Evolutionary conservation across 2,329 filamentous ascomycete species (phyloP).

Genomic region (Dactylellina leptospora): DNA sequence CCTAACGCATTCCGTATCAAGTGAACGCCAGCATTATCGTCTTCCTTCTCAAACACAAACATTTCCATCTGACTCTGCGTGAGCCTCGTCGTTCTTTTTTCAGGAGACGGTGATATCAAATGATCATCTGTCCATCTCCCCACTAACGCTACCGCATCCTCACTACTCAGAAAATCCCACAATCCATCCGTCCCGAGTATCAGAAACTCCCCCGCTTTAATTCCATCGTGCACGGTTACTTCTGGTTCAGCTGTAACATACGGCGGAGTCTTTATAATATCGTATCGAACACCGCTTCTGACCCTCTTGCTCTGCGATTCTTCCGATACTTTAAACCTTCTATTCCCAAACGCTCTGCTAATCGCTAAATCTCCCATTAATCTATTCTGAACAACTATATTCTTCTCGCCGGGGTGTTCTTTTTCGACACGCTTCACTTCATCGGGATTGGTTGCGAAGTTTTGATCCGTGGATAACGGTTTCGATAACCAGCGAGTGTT

Average conservation of each 20-base stretch:
- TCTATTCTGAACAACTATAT: conserved; percentile 68
- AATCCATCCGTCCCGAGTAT: conserved; percentile 74
- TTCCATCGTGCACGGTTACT: conserved; percentile 66
- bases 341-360: conserved; percentile 74
- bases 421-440: conserved; percentile 67
- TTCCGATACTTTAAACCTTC: conserved; percentile 72
- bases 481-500: conserved; percentile 65
- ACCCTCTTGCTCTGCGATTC: conserved; percentile 37
- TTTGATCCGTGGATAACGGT: conserved; percentile 72
- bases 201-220: conserved; percentile 68
- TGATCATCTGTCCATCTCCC: conserved; percentile 66
- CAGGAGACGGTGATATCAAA: conserved; percentile 54
- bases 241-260: conserved; percentile 75
- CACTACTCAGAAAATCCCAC: conserved; percentile 70
- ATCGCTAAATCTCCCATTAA: conserved; percentile 70
- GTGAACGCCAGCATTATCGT: conserved; percentile 65
- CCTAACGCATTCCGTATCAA: conserved; percentile 66
- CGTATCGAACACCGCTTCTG: conserved; percentile 56
- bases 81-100: conserved; percentile 30
- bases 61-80: conserved; percentile 61
- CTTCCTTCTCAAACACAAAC: conserved; percentile 64
- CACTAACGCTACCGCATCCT: conserved; percentile 69
- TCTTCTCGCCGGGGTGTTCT: conserved; percentile 68
- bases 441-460: conserved; percentile 67
- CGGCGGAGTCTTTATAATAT: conserved; percentile 65